Conservation (phyloP, 2,329 filamentous ascomycete genomes). For the Fusarium euwallaceae region DNA sequence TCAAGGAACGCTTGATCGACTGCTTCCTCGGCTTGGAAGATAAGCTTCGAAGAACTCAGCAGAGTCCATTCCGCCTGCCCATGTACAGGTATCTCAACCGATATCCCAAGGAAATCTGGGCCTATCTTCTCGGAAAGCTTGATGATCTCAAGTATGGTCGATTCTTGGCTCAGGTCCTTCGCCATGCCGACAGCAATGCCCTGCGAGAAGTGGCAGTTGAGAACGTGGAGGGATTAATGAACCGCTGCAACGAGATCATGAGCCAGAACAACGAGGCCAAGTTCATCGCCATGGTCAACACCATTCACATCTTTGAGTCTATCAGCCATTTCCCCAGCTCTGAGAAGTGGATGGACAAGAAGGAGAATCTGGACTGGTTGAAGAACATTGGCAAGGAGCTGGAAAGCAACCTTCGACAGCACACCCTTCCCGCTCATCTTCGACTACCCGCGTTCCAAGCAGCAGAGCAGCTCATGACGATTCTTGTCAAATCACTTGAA, state of each 20-base stretch:
- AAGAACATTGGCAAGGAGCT: slow-evolving; percentile 81
- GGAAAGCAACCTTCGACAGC: slow-evolving; percentile 78
- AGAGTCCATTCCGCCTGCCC: slow-evolving; percentile 91
- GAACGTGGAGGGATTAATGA: slow-evolving; percentile 79
- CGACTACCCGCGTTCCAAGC: slow-evolving; percentile 91
- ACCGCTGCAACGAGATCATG: slow-evolving; percentile 73
- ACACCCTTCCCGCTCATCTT: slow-evolving; percentile 77
- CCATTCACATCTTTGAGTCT: slow-evolving; percentile 86
- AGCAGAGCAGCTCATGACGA: slow-evolving; percentile 86
- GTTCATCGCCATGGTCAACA: slow-evolving; percentile 82
- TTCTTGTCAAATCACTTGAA: slow-evolving; percentile 85
- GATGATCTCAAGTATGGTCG: slow-evolving; percentile 90
- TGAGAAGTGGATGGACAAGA: slow-evolving; percentile 79
- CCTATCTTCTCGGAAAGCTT: slow-evolving; percentile 81
- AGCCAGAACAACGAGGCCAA: slow-evolving; percentile 77
- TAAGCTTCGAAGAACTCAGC: slow-evolving; percentile 85
- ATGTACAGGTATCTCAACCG: slow-evolving; percentile 94
- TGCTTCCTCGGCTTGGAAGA: slow-evolving; percentile 91
- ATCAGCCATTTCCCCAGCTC: slow-evolving; percentile 76
- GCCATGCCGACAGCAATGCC: slow-evolving; percentile 78
- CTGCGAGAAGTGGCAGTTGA: slow-evolving; percentile 81
- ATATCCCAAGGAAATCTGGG: slow-evolving; percentile 90
- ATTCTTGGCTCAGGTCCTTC: slow-evolving; percentile 89
- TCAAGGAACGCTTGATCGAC: slow-evolving; percentile 91
- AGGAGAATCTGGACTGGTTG: slow-evolving; percentile 71